phyloP scores from a whole-genome alignment of 306 rosid species.

The Amphicarpaea edgeworthii region DNA sequence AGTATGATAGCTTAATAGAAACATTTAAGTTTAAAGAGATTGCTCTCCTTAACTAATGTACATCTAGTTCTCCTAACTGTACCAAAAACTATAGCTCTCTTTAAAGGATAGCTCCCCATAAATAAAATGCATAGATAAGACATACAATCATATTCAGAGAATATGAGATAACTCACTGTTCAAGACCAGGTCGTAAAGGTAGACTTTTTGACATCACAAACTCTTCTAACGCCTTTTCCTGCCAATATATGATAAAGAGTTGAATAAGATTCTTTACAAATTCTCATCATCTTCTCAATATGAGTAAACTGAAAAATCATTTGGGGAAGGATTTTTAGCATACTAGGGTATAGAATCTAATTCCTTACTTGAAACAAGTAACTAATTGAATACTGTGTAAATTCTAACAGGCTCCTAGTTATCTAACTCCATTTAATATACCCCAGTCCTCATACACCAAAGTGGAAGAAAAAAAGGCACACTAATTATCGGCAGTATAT shows the following conservation, averaged over 20 bases:
- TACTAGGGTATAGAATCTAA: slow-evolving; percentile 40
- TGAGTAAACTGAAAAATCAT: slow-evolving; percentile 23
- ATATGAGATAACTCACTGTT: slow-evolving; percentile 71
- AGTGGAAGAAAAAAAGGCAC: slow-evolving; percentile 11
- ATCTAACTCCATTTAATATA: background rate
- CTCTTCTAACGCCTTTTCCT: slow-evolving; percentile 80
- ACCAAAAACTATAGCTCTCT: slow-evolving; percentile 2
- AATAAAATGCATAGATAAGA: slow-evolving; percentile 9
- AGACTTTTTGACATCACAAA: slow-evolving; percentile 70
- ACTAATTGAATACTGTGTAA: background rate
- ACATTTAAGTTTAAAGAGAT: slow-evolving; percentile 40
- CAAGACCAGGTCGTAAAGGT: slow-evolving; percentile 88
- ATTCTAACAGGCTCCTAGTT: background rate
- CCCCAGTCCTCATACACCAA: slow-evolving; percentile 32
- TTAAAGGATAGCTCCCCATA: slow-evolving; percentile 32
- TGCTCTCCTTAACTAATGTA: slow-evolving; percentile 30
- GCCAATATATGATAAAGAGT: slow-evolving; percentile 52
- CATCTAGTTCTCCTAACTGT: slow-evolving; percentile 21
- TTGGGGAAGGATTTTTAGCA: slow-evolving; percentile 37
- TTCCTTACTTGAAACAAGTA: slow-evolving; percentile 5
- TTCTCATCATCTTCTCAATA: slow-evolving; percentile 26
- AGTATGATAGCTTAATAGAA: slow-evolving; percentile 14
- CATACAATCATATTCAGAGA: slow-evolving; percentile 39
- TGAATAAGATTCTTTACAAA: slow-evolving; percentile 37
- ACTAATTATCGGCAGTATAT: slow-evolving; percentile 17